Evolutionary conservation across 208 protist genomes (phyloP).

Genomic region (Acanthamoeba healyi): DNA sequence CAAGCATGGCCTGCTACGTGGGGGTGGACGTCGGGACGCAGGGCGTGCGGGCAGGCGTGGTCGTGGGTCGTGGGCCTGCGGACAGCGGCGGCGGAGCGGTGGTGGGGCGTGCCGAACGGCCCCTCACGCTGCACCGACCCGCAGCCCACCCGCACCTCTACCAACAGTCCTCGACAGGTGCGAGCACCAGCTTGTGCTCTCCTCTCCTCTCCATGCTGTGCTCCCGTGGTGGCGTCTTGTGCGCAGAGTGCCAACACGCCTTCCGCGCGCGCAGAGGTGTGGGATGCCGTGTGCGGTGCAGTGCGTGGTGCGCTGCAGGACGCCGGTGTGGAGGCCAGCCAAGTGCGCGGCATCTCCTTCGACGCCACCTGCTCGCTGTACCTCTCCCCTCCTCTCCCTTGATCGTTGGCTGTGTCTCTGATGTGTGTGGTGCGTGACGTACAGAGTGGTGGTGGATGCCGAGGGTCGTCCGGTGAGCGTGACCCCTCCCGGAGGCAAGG

Average conservation of each 20-base stretch:
- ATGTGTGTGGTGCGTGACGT: background rate
- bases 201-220: background rate
- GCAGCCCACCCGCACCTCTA: constrained; percentile 25
- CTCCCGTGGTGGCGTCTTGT: background rate
- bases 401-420: background rate
- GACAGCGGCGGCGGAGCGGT: background rate
- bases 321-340: background rate
- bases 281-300: background rate
- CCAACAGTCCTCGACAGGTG: constrained; percentile 6
- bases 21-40: constrained; percentile 44
- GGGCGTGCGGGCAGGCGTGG: constrained; percentile 24
- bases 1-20: too few relatives aligned
- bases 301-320: background rate
- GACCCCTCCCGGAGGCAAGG: background rate
- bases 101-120: constrained; percentile 32
- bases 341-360: constrained; percentile 30
- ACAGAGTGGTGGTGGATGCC: background rate
- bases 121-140: constrained; percentile 19
- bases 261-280: constrained; percentile 44
- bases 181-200: background rate
- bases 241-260: too few relatives aligned
- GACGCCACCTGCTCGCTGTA: constrained; percentile 59
- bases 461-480: constrained; percentile 6
- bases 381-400: too few relatives aligned
- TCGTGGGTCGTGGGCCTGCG: background rate